Evolutionary conservation across 352 stramenopile genomes (phyloP).

Genomic region (Globisporangium yorkense): DNA sequence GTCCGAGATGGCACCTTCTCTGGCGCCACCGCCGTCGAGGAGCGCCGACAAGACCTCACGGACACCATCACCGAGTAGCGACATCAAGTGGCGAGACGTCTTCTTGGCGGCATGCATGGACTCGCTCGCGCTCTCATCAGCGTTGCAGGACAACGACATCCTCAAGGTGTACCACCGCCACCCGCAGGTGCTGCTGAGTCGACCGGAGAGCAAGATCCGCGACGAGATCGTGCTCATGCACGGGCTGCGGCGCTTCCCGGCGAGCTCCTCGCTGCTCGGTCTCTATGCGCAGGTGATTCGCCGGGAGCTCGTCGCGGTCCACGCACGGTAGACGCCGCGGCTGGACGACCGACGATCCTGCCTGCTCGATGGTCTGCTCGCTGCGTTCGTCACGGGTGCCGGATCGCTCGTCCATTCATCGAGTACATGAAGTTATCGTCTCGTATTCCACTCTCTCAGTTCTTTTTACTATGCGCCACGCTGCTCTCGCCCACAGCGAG

Average conservation of each 20-base stretch:
- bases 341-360: neutral
- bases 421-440: neutral
- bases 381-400: neutral
- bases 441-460: neutral
- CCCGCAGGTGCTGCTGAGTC: constrained; percentile 21
- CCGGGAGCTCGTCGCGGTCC: constrained; percentile 19
- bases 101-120: constrained; percentile 40
- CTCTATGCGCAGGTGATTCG: constrained; percentile 50
- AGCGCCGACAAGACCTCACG: neutral
- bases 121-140: constrained; percentile 15
- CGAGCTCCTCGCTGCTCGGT: constrained; percentile 33
- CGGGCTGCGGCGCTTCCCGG: constrained; percentile 40
- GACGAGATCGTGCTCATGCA: constrained; percentile 64
- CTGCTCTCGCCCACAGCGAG: neutral
- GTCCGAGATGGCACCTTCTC: neutral
- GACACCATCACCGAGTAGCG: neutral
- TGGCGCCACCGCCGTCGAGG: neutral
- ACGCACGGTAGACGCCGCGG: neutral
- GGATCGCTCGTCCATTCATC: neutral
- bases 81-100: constrained; percentile 36
- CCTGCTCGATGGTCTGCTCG: no score
- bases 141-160: constrained; percentile 26
- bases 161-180: constrained; percentile 28
- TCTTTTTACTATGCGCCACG: neutral
- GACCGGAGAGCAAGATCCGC: constrained; percentile 30